Evolutionary conservation across 176 grass and related monocot genomes (phyloP).

Genomic region (Thinopyrum elongatum): DNA sequence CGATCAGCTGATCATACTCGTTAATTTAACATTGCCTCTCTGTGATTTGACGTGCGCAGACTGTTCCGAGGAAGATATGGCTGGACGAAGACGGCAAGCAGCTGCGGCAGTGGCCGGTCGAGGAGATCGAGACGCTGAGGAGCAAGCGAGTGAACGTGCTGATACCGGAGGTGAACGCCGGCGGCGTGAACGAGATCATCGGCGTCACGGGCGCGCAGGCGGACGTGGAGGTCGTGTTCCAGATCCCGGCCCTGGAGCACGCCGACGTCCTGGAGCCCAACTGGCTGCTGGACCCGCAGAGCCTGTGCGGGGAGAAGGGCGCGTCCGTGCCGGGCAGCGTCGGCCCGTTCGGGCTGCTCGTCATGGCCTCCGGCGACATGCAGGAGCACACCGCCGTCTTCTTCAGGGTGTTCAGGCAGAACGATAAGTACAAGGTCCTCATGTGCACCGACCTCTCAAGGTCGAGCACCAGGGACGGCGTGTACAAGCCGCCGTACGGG

Average conservation of each 20-base stretch:
- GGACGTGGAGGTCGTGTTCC: conserved; percentile 66
- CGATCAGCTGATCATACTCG: background rate
- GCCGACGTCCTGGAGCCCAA: conserved; percentile 43
- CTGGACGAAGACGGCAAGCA: background rate
- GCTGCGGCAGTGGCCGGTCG: background rate
- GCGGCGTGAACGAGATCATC: conserved; percentile 46
- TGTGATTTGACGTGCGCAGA: background rate
- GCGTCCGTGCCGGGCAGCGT: conserved; percentile 55
- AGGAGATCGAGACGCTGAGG: conserved; percentile 13
- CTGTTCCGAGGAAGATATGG: background rate
- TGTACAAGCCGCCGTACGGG: conserved; percentile 39
- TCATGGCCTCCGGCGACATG: conserved; percentile 55
- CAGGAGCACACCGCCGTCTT: conserved; percentile 67
- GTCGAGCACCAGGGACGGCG: background rate
- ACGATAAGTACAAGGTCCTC: conserved; percentile 37
- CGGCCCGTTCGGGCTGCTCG: conserved; percentile 75
- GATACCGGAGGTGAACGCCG: background rate
- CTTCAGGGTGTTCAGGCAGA: conserved; percentile 64
- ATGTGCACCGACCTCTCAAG: conserved; percentile 66
- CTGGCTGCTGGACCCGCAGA: conserved; percentile 53
- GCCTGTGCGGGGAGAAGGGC: conserved; percentile 47
- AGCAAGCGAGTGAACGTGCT: background rate
- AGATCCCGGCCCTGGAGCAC: conserved; percentile 33
- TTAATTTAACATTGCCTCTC: background rate
- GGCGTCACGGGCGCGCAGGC: conserved; percentile 51